These are phyloP conservation scores for Ensete glaucum DNA, from an alignment of 176 grass and related monocot species.

Conservation along the genomic window DNA sequence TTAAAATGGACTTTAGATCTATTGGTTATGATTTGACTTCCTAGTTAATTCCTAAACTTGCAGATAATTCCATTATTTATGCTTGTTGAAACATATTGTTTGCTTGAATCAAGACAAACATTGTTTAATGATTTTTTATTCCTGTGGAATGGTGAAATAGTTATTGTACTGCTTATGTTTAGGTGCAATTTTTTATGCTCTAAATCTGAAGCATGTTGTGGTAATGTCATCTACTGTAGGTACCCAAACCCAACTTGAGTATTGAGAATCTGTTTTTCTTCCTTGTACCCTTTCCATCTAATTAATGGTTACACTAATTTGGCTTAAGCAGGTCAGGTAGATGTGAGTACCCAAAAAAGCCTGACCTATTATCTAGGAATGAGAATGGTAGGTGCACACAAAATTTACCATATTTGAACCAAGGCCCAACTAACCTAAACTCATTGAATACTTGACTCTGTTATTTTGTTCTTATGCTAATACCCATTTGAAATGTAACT, in stretches of 20 bases:
- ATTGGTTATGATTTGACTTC: background rate
- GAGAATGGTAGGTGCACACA: too few relatives aligned
- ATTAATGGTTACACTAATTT: background rate
- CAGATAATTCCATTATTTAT: background rate
- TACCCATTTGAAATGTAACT: too few relatives aligned
- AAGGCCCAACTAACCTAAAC: too few relatives aligned
- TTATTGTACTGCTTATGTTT: background rate
- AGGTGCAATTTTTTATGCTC: background rate
- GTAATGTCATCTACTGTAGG: background rate
- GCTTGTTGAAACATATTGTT: background rate
- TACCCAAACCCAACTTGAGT: too few relatives aligned
- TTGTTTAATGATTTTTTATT: background rate
- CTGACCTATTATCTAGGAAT: too few relatives aligned
- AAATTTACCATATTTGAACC: too few relatives aligned
- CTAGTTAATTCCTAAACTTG: background rate
- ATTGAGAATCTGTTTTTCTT: too few relatives aligned
- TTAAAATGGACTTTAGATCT: background rate
- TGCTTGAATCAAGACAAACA: background rate
- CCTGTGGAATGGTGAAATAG: too few relatives aligned
- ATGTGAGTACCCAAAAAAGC: too few relatives aligned
- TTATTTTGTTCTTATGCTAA: too few relatives aligned
- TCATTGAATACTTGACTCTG: too few relatives aligned
- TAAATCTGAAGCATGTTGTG: background rate
- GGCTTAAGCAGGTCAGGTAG: too few relatives aligned
- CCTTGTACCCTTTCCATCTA: background rate